Base-by-base conservation (phyloP, 805 yeast genomes). In the Kodamaea kaohsiungensis region DNA sequence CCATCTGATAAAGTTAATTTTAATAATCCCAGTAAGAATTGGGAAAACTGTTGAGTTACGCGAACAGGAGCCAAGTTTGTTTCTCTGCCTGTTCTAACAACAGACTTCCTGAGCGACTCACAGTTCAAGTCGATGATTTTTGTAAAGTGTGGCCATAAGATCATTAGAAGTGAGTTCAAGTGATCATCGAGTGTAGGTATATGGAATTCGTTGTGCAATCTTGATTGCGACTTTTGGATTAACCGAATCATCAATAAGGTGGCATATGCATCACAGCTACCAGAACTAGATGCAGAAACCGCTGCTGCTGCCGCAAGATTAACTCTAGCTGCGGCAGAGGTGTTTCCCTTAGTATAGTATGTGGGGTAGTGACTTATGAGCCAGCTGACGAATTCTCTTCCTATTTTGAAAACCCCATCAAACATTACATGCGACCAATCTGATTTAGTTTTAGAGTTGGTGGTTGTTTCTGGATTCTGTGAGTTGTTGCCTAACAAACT, bases 71-170 rank as follows among this genome's bases (percentile, higher is more conserved):
- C 80, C 33, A 73, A 62, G 25, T 64, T 64, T 10, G 65, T 53
- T 25, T 62, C 65, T 30, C 65, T 61, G 16, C 61, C 60, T 7
- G 63, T 58, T 3, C 65, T 80, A 55, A 60, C 75, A 48, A 68
- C 68, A 15, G 80, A 80, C 51, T 77, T 81, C 57, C 87, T 85
- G 66, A 91, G 72, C 49, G 85, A 82, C 17, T 85, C 88, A 61
- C 96, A 87, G 61, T 93, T 89, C 35, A 82, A 71, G 65, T 91
- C 97, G 43, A 92, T 80, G 35, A 90, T 75, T 46, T 77, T 78
- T 62, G 91, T 92, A 63, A 92, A 88, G 55, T 81, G 84, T 0
- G 98, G 97, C 98, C 98, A 95, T 46, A 93, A 71, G 2, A 80
- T 67, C 50, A 90, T 81, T 56, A 86, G 69, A 57, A 88, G 84